Conservation (phyloP, 2,329 filamentous ascomycete genomes). For the Mycosphaerella sp. region DNA sequence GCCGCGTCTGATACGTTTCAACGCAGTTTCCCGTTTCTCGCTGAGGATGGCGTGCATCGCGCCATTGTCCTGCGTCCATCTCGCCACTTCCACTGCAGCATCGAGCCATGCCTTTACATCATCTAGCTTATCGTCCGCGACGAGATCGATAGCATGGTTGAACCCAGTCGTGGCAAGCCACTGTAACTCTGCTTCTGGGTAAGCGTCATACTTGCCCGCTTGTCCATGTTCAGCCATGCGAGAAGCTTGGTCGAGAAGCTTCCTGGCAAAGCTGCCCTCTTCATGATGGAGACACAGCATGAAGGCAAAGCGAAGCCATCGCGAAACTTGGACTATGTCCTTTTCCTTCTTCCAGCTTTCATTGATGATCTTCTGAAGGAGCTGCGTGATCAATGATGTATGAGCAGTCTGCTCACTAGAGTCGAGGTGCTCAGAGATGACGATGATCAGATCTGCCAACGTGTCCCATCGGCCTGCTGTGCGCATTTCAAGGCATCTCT, state of each 20-base stretch:
- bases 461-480: constrained; percentile 39
- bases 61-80: constrained; percentile 49
- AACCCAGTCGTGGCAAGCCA: constrained; percentile 67
- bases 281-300: constrained; percentile 56
- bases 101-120: constrained; percentile 57
- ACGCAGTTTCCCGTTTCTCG: constrained; percentile 24
- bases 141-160: constrained; percentile 65
- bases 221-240: constrained; percentile 41
- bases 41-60: constrained; percentile 36
- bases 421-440: constrained; percentile 36
- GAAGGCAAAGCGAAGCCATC: constrained; percentile 73
- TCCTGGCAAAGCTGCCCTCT: constrained; percentile 19
- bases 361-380: constrained; percentile 63
- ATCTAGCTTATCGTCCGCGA: constrained; percentile 48
- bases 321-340: constrained; percentile 56
- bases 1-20: constrained; percentile 11
- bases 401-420: constrained; percentile 1
- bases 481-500: constrained; percentile 31
- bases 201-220: constrained; percentile 34
- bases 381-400: constrained; percentile 20
- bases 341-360: constrained; percentile 51
- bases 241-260: constrained; percentile 58
- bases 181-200: constrained; percentile 63
- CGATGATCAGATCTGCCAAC: constrained; percentile 42
- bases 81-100: constrained; percentile 56